These are phyloP conservation scores for Alternaria incomplexa DNA, from an alignment of 2,329 filamentous ascomycete genomes.

Conservation along the genomic window DNA sequence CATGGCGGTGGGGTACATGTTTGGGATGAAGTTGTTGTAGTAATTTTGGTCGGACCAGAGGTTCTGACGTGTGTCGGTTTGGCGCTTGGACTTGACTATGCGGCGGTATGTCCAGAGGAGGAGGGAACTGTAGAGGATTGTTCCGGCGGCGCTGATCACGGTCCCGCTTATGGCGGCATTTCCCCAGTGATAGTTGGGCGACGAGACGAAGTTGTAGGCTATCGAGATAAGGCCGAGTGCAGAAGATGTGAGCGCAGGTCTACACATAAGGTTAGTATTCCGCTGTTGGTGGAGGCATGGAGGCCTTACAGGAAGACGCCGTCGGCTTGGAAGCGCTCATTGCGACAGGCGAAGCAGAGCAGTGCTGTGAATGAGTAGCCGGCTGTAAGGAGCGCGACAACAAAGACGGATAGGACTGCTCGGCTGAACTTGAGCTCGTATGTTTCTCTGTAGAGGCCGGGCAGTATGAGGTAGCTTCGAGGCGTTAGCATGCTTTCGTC, in stretches of 20 bases:
- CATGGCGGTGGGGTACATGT: constrained; percentile 53
- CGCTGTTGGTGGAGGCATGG: not conserved
- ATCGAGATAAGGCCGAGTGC: constrained; percentile 56
- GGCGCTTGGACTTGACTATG: constrained; percentile 42
- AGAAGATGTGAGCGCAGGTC: constrained; percentile 52
- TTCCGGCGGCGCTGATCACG: constrained; percentile 48
- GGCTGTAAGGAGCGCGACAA: constrained; percentile 54
- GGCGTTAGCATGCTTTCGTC: constrained; percentile 18
- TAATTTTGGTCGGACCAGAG: constrained; percentile 48
- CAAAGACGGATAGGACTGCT: constrained; percentile 52
- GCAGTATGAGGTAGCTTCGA: constrained; percentile 56
- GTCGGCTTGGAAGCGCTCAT: constrained; percentile 56
- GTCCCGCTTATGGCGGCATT: constrained; percentile 53
- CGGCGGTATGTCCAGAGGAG: constrained; percentile 52
- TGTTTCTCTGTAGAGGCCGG: constrained; percentile 53
- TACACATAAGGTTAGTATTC: constrained; percentile 25
- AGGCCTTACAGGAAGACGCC: constrained; percentile 53
- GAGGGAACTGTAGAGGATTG: constrained; percentile 51
- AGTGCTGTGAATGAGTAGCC: constrained; percentile 58
- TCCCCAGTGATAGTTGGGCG: constrained; percentile 51
- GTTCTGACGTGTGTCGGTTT: constrained; percentile 23
- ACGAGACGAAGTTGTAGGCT: constrained; percentile 55
- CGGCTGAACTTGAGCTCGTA: constrained; percentile 49
- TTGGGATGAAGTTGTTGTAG: constrained; percentile 54
- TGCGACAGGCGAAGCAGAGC: constrained; percentile 55